Evolutionary conservation across 129 eudicot species (phyloP).

Genomic region (Sambucus nigra): DNA sequence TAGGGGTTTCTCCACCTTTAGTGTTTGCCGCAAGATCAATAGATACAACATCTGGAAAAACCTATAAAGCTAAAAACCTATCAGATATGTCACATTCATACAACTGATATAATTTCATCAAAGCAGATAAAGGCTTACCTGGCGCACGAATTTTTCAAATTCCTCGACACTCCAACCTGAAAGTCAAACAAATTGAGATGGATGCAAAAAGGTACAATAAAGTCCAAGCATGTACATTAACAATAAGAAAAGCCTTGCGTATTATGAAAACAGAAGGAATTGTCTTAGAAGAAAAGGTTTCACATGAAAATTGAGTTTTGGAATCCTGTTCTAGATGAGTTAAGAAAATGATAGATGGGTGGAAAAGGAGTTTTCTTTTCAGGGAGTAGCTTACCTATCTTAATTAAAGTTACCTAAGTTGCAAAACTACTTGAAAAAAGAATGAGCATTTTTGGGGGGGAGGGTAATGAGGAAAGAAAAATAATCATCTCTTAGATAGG

Average conservation of each 20-base stretch:
- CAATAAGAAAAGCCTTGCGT: not conserved
- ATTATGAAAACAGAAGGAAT: no score
- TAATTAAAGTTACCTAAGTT: no score
- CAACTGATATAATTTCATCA: not conserved
- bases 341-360: no score
- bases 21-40: slow-evolving; percentile 49
- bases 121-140: slow-evolving; percentile 34
- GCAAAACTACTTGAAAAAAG: no score
- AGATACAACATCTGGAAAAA: slow-evolving; percentile 74
- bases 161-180: slow-evolving; percentile 81
- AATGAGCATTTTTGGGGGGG: no score
- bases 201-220: slow-evolving; percentile 2
- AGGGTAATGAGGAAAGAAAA: no score
- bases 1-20: slow-evolving; percentile 28
- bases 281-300: no score
- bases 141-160: slow-evolving; percentile 48
- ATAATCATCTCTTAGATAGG: no score
- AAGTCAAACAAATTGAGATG: slow-evolving; percentile 12
- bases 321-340: no score
- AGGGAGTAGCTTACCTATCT: no score
- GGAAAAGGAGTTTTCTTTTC: no score
- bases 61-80: slow-evolving; percentile 29
- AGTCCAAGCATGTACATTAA: slow-evolving; percentile 11
- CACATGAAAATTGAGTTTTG: no score
- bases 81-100: slow-evolving; percentile 5